These are phyloP conservation scores for Fraxinus baroniana DNA, from an alignment of 305 asterid genomes.

Conservation along the genomic window DNA sequence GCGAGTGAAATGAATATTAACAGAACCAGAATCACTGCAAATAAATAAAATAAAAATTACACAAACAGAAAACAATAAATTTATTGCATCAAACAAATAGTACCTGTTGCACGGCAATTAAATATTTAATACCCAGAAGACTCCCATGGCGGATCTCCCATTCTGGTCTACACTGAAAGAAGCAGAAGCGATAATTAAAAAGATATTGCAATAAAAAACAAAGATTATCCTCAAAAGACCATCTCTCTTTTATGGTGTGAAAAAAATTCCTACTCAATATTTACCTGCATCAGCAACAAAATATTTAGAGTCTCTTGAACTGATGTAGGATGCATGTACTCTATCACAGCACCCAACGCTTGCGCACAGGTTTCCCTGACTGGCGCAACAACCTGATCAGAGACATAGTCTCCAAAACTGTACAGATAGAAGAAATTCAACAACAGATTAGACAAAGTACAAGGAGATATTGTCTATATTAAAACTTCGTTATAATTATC, in stretches of 20 bases:
- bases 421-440: no score
- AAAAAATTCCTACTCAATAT: constrained; percentile 25
- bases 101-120: constrained; percentile 97
- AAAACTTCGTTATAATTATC: no score
- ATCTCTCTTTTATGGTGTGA: neutral
- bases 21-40: constrained; percentile 14
- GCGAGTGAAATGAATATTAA: neutral
- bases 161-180: constrained; percentile 95
- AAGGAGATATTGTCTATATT: no score
- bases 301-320: constrained; percentile 71
- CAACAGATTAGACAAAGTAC: no score
- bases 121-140: constrained; percentile 89
- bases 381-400: constrained; percentile 99
- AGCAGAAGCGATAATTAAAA: constrained; percentile 50
- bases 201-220: constrained; percentile 22
- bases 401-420: constrained; percentile 96
- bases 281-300: constrained; percentile 96
- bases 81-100: constrained; percentile 8
- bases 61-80: neutral
- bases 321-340: constrained; percentile 82
- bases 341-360: constrained; percentile 92
- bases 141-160: constrained; percentile 99
- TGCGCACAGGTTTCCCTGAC: constrained; percentile 99
- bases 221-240: constrained; percentile 4
- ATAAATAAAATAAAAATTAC: neutral